phyloP scores from a whole-genome alignment of 1,284 basidiomycete genomes.

The Butyriboletus appendiculatus region DNA sequence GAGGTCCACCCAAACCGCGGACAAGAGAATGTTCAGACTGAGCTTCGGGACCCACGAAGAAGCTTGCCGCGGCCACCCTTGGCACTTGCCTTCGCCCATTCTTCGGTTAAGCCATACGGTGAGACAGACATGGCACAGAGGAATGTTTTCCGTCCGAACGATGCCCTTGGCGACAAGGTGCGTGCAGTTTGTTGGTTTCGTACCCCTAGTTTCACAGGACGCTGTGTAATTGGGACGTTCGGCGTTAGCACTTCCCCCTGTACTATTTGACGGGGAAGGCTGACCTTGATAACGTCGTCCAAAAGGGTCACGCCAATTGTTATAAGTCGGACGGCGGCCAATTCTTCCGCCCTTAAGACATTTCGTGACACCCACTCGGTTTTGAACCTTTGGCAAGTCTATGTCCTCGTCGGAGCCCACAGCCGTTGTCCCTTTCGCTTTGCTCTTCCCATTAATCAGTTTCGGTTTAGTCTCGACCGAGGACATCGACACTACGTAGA shows the following conservation, averaged over 20 bases:
- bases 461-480: constrained; percentile 36
- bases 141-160: constrained; percentile 82
- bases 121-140: constrained; percentile 66
- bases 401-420: constrained; percentile 13
- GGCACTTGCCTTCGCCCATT: constrained; percentile 73
- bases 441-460: constrained; percentile 26
- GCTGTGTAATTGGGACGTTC: constrained; percentile 38
- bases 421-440: constrained; percentile 16
- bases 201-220: constrained; percentile 65
- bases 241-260: neutral
- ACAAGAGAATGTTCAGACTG: no score
- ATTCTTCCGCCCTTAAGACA: constrained; percentile 5
- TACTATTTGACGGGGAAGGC: constrained; percentile 16
- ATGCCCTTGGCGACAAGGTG: constrained; percentile 70
- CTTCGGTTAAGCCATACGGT: constrained; percentile 60
- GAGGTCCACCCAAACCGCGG: no score
- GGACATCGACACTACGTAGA: constrained; percentile 22
- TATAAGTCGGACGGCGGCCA: constrained; percentile 46
- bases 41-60: constrained; percentile 56
- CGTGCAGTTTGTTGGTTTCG: constrained; percentile 66
- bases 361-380: neutral
- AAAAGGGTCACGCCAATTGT: constrained; percentile 58
- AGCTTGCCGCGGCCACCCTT: constrained; percentile 57
- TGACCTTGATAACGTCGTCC: constrained; percentile 60
- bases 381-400: constrained; percentile 17